phyloP scores from a whole-genome alignment of 352 stramenopile genomes.

The Ophiocytium majus region DNA sequence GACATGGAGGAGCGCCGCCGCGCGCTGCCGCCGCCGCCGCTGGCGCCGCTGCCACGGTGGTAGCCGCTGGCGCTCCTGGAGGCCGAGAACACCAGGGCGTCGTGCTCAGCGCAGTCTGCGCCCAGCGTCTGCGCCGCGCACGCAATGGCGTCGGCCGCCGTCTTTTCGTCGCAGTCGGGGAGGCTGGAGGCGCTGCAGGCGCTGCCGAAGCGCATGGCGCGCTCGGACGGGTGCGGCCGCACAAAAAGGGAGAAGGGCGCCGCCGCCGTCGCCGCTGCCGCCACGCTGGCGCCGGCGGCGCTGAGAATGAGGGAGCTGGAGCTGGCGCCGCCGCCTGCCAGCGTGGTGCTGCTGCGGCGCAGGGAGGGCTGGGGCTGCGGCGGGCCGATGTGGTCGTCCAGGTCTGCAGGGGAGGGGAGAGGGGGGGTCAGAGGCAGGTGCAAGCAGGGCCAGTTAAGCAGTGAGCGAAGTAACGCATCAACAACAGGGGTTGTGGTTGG shows the following conservation, averaged over 20 bases:
- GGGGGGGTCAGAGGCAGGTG: no score
- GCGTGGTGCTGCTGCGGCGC: background rate
- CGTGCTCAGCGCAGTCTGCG: slow-evolving; percentile 10
- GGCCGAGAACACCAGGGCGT: background rate
- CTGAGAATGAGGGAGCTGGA: no score
- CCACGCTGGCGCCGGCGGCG: background rate
- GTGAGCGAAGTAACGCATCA: no score
- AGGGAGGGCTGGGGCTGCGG: background rate
- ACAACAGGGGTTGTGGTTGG: no score
- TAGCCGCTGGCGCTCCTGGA: background rate
- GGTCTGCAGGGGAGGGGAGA: no score
- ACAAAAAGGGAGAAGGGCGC: no score
- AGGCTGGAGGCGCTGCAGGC: background rate
- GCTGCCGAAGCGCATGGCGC: background rate
- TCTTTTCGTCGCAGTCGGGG: background rate
- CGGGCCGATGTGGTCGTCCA: slow-evolving; percentile 19
- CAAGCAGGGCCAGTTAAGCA: no score
- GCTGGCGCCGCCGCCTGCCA: no score
- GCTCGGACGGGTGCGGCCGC: background rate
- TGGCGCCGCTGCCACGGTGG: no score
- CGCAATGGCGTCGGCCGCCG: background rate
- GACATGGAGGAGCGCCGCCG: background rate
- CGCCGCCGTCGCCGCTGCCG: no score
- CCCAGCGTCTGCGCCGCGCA: background rate
- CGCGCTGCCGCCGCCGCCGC: background rate